Evolutionary conservation across 2,329 filamentous ascomycete species (phyloP), one percentile per base, ranked within the genome.

Genomic region (Penicillium sp.): DNA sequence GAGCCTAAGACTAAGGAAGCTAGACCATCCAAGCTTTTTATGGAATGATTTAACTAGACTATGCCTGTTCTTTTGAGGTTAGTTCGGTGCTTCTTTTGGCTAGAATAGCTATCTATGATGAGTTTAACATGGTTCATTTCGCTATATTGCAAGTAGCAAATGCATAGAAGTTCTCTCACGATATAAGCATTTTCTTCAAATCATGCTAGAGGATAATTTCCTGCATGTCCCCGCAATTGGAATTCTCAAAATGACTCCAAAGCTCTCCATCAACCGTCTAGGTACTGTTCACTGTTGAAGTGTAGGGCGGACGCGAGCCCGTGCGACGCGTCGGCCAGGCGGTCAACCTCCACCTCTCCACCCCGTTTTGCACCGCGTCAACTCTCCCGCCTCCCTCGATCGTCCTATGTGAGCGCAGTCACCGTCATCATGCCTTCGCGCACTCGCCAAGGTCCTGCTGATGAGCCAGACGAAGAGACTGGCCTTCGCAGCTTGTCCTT

Each of bases 401-500:
- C 15, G 49, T 52, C 53, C 54, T 35, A 67, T 69, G 67, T 66
- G 67, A 67, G 65, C 62, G 35, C 52, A 38, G 38, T 52, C 55
- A 25, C 51, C 51, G 64, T 68, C 67, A 78, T 68, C 61, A 79
- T 78, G 76, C 76, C 75, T 68, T 71, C 76, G 74, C 76, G 76
- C 74, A 77, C 73, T 71, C 75, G 76, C 66, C 72, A 74, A 70
- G 68, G 68, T 63, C 71, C 68, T 66, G 66, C 69, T 57, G 65
- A 72, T 57, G 65, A 72, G 62, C 65, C 70, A 45, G 74, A 75
- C 65, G 73, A 75, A 61, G 75, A 76, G n/a, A 66, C 70, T 56
- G 72, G 69, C 41, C 71, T 78, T 63, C 73, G 66, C 43, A 71
- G 66, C 53, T 85, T 99, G 50, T 81, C 87, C 67, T 98, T 98